phyloP scores from a whole-genome alignment of 345 rosid genomes.

The Citrus cavaleriei region DNA sequence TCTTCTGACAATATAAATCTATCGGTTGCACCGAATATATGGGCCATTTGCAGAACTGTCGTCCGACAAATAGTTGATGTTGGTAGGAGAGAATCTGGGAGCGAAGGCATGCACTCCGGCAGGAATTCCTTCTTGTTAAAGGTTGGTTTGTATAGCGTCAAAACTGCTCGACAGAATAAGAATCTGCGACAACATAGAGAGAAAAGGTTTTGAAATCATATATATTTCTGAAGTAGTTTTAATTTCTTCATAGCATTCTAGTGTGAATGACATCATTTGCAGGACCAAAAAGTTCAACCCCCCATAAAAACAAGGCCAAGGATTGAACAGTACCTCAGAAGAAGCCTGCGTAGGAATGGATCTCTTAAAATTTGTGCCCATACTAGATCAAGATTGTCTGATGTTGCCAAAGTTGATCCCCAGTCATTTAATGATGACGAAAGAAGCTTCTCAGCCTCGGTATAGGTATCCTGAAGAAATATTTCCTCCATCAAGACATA shows the following conservation, averaged over 20 bases:
- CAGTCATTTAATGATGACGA: constrained; percentile 69
- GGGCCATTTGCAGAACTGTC: constrained; percentile 57
- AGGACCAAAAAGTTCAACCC: neutral
- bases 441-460: constrained; percentile 69
- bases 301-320: neutral
- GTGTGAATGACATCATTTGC: neutral
- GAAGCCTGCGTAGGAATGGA: constrained; percentile 83
- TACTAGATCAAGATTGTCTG: constrained; percentile 74
- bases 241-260: neutral
- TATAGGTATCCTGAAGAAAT: constrained; percentile 49
- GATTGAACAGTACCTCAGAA: constrained; percentile 58
- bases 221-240: neutral
- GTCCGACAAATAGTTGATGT: constrained; percentile 38
- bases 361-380: constrained; percentile 87
- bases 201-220: neutral
- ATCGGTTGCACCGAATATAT: constrained; percentile 46
- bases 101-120: constrained; percentile 73
- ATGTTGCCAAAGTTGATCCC: constrained; percentile 67
- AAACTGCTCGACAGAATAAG: constrained; percentile 67
- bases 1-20: constrained; percentile 57
- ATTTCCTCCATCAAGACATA: constrained; percentile 8
- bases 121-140: constrained; percentile 56
- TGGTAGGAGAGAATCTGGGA: constrained; percentile 53
- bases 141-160: constrained; percentile 49
- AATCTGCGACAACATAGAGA: constrained; percentile 47